A percentile compares a stretch with the other conserved stretches of the same genome.
These are phyloP conservation scores for Bidens hawaiensis DNA, from an alignment of 140 eudicot species.

Conservation along the genomic window DNA sequence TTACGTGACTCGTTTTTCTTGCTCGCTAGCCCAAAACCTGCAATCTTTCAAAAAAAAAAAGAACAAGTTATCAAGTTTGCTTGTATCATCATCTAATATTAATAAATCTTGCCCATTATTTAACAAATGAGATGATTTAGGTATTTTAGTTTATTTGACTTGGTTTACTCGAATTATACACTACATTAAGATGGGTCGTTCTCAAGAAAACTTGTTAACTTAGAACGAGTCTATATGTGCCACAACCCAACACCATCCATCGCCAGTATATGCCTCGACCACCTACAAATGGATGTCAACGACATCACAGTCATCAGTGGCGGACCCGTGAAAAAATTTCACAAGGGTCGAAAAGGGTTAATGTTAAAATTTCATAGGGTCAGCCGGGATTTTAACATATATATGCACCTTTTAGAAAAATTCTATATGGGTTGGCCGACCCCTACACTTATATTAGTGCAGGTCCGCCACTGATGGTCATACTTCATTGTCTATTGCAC, in stretches of 20 bases:
- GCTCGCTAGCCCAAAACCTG: constrained; percentile 42
- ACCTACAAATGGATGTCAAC: no score
- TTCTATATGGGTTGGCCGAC: no score
- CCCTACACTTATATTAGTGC: no score
- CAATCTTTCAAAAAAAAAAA: constrained; percentile 27
- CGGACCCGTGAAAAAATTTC: no score
- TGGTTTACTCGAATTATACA: neutral
- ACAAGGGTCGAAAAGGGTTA: no score
- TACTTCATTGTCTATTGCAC: no score
- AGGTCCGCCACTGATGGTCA: no score
- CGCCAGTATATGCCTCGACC: neutral
- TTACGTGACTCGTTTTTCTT: constrained; percentile 17
- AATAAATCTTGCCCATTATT: neutral
- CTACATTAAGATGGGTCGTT: neutral
- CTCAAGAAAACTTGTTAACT: neutral
- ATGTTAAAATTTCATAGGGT: no score
- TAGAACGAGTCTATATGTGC: neutral
- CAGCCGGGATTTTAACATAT: no score
- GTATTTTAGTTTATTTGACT: neutral
- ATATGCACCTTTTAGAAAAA: no score
- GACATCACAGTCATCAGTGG: no score
- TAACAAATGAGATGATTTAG: neutral
- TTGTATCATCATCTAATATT: neutral
- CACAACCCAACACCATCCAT: neutral
- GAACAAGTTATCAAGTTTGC: neutral